phyloP scores from a whole-genome alignment of 148 eudicot genomes.

The Camellia sinensis region DNA sequence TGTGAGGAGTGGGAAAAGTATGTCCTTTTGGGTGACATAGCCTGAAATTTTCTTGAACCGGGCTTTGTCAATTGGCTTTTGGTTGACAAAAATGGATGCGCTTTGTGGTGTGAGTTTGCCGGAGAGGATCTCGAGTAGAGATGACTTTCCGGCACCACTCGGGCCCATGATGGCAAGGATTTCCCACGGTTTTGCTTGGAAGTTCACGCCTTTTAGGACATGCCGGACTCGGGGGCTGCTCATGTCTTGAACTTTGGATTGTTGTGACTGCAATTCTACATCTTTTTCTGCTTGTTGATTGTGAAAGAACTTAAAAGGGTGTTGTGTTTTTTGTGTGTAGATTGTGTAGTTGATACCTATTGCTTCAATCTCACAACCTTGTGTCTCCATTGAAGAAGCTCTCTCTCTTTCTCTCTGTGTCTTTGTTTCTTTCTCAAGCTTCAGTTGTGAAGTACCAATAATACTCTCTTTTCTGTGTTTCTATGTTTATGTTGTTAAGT shows the following conservation, averaged over 20 bases:
- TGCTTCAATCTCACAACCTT: slow-evolving; percentile 93
- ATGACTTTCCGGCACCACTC: slow-evolving; percentile 96
- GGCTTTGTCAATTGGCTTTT: slow-evolving; percentile 46
- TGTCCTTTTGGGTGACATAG: slow-evolving; percentile 90
- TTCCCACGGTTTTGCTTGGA: slow-evolving; percentile 89
- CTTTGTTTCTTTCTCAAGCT: background rate
- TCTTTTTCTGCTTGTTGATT: slow-evolving; percentile 8
- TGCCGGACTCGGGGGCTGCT: slow-evolving; percentile 23
- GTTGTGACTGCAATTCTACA: background rate
- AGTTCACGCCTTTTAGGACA: slow-evolving; percentile 64
- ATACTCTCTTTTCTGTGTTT: background rate
- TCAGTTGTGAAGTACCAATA: background rate
- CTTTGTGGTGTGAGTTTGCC: slow-evolving; percentile 65
- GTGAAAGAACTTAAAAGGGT: slow-evolving; percentile 30
- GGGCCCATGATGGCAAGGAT: slow-evolving; percentile 94
- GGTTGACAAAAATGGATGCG: slow-evolving; percentile 57
- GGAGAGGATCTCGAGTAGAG: slow-evolving; percentile 82
- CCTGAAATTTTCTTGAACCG: slow-evolving; percentile 80
- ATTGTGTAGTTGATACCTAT: slow-evolving; percentile 78
- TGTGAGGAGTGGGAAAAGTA: slow-evolving; percentile 86
- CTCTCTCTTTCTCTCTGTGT: background rate
- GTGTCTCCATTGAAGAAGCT: slow-evolving; percentile 61
- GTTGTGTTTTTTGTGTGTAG: slow-evolving; percentile 30
- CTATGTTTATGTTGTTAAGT: slow-evolving; percentile 4
- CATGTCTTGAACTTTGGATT: background rate